These are phyloP conservation scores for Colletotrichum australisinense DNA, from an alignment of 2,329 filamentous ascomycete species.

Conservation along the genomic window DNA sequence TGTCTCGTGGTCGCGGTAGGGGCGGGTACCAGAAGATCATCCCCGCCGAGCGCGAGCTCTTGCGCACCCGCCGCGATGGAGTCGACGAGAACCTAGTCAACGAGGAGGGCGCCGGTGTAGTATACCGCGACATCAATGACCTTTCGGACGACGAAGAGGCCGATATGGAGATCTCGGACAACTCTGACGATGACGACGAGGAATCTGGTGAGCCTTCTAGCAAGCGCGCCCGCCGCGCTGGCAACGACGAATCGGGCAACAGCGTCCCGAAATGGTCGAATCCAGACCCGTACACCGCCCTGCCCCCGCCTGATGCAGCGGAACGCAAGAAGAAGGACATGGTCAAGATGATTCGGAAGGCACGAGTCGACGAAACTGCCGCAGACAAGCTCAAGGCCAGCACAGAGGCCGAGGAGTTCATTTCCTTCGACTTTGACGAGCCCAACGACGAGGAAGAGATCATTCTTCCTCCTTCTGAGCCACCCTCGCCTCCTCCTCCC, in stretches of 20 bases:
- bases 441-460: constrained; percentile 50
- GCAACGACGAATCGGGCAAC: constrained; percentile 50
- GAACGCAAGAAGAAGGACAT: constrained; percentile 85
- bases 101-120: constrained; percentile 57
- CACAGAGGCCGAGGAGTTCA: constrained; percentile 82
- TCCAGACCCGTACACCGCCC: constrained; percentile 89
- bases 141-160: constrained; percentile 73
- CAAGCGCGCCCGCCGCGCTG: constrained; percentile 54
- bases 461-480: constrained; percentile 30
- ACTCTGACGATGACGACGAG: constrained; percentile 45
- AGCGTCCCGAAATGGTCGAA: constrained; percentile 89
- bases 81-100: constrained; percentile 59
- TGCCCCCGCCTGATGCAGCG: constrained; percentile 78
- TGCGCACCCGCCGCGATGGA: constrained; percentile 51
- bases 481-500: constrained; percentile 28
- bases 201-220: constrained; percentile 51
- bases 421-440: constrained; percentile 78
- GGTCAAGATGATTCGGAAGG: constrained; percentile 91
- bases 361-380: constrained; percentile 70
- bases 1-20: constrained; percentile 30
- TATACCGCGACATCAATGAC: constrained; percentile 66
- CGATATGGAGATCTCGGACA: constrained; percentile 72
- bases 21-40: constrained; percentile 43
- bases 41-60: constrained; percentile 61
- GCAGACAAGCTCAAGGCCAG: constrained; percentile 61